Evolutionary conservation across 139 green algal species (phyloP).

Genomic region (Picochlorum sp.): DNA sequence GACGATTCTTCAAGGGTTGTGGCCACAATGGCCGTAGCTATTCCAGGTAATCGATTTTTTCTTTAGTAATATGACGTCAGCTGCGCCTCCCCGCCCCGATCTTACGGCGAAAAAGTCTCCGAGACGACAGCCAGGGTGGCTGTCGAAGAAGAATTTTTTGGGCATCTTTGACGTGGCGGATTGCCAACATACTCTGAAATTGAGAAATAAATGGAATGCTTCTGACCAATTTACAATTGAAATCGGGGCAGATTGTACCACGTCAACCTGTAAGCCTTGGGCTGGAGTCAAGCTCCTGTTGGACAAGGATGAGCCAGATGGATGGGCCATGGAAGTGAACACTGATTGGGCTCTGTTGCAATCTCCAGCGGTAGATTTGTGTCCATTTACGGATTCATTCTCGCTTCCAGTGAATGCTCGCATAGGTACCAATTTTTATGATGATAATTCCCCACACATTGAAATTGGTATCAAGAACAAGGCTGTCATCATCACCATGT

Average conservation of each 20-base stretch:
- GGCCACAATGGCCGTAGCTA: too few species aligned
- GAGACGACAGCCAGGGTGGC: too few species aligned
- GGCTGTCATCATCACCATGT: not conserved
- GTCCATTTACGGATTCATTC: not conserved
- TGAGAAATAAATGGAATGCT: constrained; percentile 2
- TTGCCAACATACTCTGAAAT: not conserved
- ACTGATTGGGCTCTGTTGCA: not conserved
- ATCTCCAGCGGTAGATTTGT: constrained; percentile 2
- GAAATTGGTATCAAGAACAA: constrained; percentile 9
- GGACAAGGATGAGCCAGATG: not conserved
- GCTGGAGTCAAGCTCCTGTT: constrained; percentile 1
- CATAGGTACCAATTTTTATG: constrained; percentile 6
- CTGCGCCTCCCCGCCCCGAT: too few species aligned
- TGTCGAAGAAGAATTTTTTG: not conserved
- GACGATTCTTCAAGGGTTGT: too few species aligned
- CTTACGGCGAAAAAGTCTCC: too few species aligned
- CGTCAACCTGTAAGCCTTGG: not conserved
- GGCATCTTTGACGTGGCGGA: constrained; percentile 1
- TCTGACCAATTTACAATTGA: not conserved
- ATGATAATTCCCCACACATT: not conserved
- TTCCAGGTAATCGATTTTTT: too few species aligned
- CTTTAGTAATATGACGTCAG: too few species aligned
- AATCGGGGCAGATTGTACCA: not conserved
- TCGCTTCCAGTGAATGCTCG: constrained; percentile 8
- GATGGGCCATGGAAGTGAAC: constrained; percentile 10